Evolutionary conservation across 164 flowering plant genomes (phyloP), one percentile per base, ranked within the genome.

Genomic region (Annona cherimola): DNA sequence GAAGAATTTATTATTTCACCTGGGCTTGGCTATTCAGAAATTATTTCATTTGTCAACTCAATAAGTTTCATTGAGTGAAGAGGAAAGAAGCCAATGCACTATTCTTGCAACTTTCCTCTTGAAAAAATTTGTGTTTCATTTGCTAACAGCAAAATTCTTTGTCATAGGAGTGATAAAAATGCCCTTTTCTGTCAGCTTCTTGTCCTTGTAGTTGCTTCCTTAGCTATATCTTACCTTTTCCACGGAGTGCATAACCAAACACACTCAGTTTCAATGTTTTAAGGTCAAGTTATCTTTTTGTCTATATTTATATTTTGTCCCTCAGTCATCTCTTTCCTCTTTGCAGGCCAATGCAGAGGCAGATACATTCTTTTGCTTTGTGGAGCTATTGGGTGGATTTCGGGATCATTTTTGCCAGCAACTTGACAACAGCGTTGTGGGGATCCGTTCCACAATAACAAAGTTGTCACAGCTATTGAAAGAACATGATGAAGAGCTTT

Each of bases 401-500:
- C 86, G 99, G 68, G 98, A 93, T 79, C 72, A 90, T 81, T 95
- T 91, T 74, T 90, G 96, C 75, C 97, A 95, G 83, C 94, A 96
- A 81, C 95, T 96, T 76, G 99, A 96, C 79, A 96, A 93, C 68
- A 96, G 98, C 77, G 95, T 89, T 68, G 98, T 93, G 62, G 99
- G 99, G 45, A 96, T 96, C 39, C 96, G 94, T 71, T 78, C 98
- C 59, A 92, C 99, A 66, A 93, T 96, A 69, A 80, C 96, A 50
- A 91, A 72, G 79, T 72, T 96, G 83, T 91, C 98, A 59, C 83
- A 80, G 75, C 86, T 93, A 73, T 74, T 96, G 62, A 96, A 89
- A 80, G 95, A 96, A 74, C 98, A 93, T 74, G 99, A 96, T 82
- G 98, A 93, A 76, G 99, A 96, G 80, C 93, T 96, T 59, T 96